Base-by-base conservation (phyloP, 2,329 filamentous ascomycete species). In the Ophiocordyceps polyrhachis-furcata region DNA sequence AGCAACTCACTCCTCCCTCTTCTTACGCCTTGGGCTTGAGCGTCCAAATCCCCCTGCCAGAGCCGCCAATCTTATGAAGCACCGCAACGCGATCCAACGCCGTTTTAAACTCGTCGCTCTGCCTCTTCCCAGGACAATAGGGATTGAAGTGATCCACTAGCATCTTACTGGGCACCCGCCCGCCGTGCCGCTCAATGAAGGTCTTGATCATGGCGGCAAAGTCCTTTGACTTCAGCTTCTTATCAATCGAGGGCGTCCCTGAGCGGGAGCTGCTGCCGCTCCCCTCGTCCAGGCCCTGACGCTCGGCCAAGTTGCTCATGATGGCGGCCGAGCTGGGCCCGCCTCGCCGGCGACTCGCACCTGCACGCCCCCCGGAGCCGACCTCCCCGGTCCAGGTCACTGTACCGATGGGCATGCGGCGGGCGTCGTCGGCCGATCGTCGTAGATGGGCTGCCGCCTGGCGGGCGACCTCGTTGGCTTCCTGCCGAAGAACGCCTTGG, bases 371-470 rank as follows among this genome's bases (percentile, higher is more conserved):
- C 5, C 78, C 79, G 43, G 81, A 73, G 11, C 89, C 89, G 42
- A 83, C 77, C 52, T 83, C 76, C 1, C 91, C 89, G 0, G 89
- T 96, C 89, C 89, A 96, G 1, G 89, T 95, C 9, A 91, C 84
- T 0, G 83, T 86, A 8, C 89, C 89, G 29, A 86, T 79, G 0
- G 84, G 84, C 1, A 89, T 68, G 9, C 68, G 71, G 12, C 77
- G 72, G 3, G 88, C 86, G 28, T 80, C 71, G 55, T 88, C 76
- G 40, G 76, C 79, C 11, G 86, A 79, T 47, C 76, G 76, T 28
- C 79, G 76, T 2, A 96, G 74, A 50, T 85, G 81, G 20, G 73
- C 74, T 1, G 85, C 85, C 2, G 89, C 88, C 55, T 83, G 69
- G 0, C 80, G 76, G 3, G 87, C 88, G 3, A 93, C 76, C 35